phyloP scores from a whole-genome alignment of 352 stramenopile genomes.

The Phytophthora tentaculata region DNA sequence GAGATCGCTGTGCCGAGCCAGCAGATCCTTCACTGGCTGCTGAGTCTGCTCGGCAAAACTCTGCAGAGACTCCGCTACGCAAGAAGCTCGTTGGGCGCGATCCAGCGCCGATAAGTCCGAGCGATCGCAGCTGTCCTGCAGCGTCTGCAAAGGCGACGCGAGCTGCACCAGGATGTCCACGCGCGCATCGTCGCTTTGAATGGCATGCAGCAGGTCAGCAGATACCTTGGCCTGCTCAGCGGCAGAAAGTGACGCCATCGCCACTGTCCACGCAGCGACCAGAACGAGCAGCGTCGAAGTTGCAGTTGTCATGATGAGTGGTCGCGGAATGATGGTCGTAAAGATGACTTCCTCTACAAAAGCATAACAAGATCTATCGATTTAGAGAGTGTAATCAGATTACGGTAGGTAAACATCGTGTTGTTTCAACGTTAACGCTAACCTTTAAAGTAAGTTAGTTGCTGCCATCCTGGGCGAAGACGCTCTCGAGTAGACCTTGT shows the following conservation, averaged over 20 bases:
- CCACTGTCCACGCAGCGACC: background rate
- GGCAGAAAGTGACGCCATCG: conserved; percentile 17
- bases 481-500: conserved; percentile 37
- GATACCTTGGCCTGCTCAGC: conserved; percentile 48
- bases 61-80: conserved; percentile 58
- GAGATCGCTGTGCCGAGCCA: conserved; percentile 34
- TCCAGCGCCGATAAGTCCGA: conserved; percentile 19
- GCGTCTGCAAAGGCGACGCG: conserved; percentile 37
- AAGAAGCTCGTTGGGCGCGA: conserved; percentile 47
- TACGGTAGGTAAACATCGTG: conserved; percentile 6
- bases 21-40: conserved; percentile 49
- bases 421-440: background rate
- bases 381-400: conserved; percentile 20
- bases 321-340: conserved; percentile 9
- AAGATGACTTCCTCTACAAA: conserved; percentile 16
- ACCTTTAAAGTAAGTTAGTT: too few species aligned
- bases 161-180: conserved; percentile 69
- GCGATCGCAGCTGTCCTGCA: conserved; percentile 33
- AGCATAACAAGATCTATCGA: conserved; percentile 12
- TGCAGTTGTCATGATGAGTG: conserved; percentile 11
- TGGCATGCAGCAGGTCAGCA: conserved; percentile 32
- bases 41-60: conserved; percentile 56
- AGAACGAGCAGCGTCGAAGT: conserved; percentile 3
- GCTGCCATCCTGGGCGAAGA: conserved; percentile 12
- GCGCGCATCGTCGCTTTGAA: conserved; percentile 35